phyloP scores from a whole-genome alignment of 139 green algal genomes.

The Pleodorina starrii region DNA sequence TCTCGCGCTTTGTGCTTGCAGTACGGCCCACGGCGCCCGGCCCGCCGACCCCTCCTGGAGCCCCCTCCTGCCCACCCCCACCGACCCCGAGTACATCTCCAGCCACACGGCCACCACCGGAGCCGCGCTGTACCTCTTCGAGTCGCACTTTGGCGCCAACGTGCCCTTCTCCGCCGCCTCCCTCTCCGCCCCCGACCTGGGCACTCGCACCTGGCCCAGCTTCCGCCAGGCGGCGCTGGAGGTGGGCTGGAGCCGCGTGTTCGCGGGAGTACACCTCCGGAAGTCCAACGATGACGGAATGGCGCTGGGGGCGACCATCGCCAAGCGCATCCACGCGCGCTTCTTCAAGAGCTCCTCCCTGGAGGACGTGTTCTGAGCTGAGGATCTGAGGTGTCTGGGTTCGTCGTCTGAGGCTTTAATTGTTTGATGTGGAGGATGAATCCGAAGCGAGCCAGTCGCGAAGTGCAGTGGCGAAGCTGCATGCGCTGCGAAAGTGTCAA shows the following conservation, averaged over 20 bases:
- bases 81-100: slow-evolving; percentile 60
- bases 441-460: no score
- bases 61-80: slow-evolving; percentile 51
- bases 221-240: slow-evolving; percentile 3
- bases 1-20: not conserved
- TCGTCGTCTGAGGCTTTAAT: no score
- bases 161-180: slow-evolving; percentile 39
- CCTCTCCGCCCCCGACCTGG: not conserved
- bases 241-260: slow-evolving; percentile 20
- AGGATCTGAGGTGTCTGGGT: no score
- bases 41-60: slow-evolving; percentile 42
- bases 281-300: slow-evolving; percentile 9
- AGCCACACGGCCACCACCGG: slow-evolving; percentile 47
- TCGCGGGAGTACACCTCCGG: slow-evolving; percentile 13
- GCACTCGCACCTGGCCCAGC: slow-evolving; percentile 46
- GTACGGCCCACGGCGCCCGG: slow-evolving; percentile 7
- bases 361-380: not conserved
- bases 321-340: not conserved
- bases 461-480: no score
- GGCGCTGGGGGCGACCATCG: not conserved
- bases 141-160: not conserved
- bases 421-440: no score
- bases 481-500: no score
- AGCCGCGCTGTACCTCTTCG: slow-evolving; percentile 8
- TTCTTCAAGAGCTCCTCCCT: not conserved